Evolutionary conservation across 108 stramenopile species (phyloP).

Genomic region (Chaetoceros muelleri): DNA sequence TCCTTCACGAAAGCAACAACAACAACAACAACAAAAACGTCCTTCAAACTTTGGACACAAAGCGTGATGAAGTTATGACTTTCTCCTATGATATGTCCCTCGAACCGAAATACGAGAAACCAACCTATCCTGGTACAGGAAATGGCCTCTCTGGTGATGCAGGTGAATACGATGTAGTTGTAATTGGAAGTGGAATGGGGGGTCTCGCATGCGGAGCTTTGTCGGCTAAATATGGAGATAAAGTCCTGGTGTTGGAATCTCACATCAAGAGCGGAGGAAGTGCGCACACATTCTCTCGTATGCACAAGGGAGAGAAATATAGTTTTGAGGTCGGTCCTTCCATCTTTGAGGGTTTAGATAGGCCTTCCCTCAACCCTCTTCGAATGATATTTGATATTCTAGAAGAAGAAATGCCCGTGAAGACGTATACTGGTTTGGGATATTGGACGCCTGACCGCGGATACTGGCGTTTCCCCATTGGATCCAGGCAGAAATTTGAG

Average conservation of each 20-base stretch:
- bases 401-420: slow-evolving; percentile 80
- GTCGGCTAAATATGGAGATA: slow-evolving; percentile 72
- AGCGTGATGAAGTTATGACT: slow-evolving; percentile 82
- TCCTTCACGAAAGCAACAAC: neutral
- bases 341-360: slow-evolving; percentile 84
- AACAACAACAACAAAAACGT: slow-evolving; percentile 53
- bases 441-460: slow-evolving; percentile 76
- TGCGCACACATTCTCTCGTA: slow-evolving; percentile 74
- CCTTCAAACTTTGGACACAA: slow-evolving; percentile 73
- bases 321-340: slow-evolving; percentile 82
- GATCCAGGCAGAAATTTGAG: slow-evolving; percentile 53
- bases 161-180: slow-evolving; percentile 81
- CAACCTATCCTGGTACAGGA: slow-evolving; percentile 84
- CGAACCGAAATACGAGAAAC: slow-evolving; percentile 80
- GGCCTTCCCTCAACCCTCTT: slow-evolving; percentile 72
- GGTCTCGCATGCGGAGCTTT: slow-evolving; percentile 75
- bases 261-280: slow-evolving; percentile 86
- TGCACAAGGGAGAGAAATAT: slow-evolving; percentile 84
- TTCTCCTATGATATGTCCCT: slow-evolving; percentile 85
- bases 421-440: slow-evolving; percentile 83
- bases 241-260: slow-evolving; percentile 64
- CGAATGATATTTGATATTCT: slow-evolving; percentile 86
- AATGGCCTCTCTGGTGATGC: slow-evolving; percentile 69
- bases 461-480: slow-evolving; percentile 87
- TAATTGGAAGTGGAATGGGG: slow-evolving; percentile 87